These are phyloP conservation scores for Trypanosoma caninum DNA, from an alignment of 208 protist species.

Conservation along the genomic window DNA sequence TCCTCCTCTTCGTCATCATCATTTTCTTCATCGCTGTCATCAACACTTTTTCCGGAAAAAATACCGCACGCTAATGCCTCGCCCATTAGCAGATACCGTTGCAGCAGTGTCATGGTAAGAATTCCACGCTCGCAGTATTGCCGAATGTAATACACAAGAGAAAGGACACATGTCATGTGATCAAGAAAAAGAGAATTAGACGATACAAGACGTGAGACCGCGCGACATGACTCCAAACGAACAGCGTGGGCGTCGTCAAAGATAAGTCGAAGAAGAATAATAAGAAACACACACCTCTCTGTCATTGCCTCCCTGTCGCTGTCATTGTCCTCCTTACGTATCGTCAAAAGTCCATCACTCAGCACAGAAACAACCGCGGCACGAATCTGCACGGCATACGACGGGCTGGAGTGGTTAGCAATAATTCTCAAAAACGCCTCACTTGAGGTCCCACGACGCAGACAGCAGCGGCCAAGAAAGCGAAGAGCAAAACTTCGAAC, in stretches of 20 bases:
- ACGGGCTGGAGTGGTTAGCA: constrained; percentile 42
- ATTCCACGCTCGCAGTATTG: background rate
- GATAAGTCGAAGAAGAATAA: constrained; percentile 63
- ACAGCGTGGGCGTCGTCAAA: constrained; percentile 73
- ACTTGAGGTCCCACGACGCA: constrained; percentile 10
- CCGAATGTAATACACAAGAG: constrained; percentile 29
- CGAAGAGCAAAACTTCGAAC: constrained; percentile 43
- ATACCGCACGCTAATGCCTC: background rate
- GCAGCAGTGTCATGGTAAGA: background rate
- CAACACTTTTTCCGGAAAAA: background rate
- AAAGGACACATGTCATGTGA: constrained; percentile 59
- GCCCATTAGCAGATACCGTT: constrained; percentile 11
- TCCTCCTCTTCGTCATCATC: constrained; percentile 34
- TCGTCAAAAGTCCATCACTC: constrained; percentile 9
- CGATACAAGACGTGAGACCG: constrained; percentile 14
- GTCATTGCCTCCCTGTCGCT: background rate
- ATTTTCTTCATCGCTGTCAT: constrained; percentile 2
- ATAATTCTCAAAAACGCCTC: constrained; percentile 30
- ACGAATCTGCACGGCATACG: constrained; percentile 50
- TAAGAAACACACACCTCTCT: constrained; percentile 26
- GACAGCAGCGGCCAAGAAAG: constrained; percentile 25
- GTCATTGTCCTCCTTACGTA: background rate
- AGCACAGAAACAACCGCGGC: constrained; percentile 52
- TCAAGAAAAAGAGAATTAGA: constrained; percentile 19
- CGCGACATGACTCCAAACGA: constrained; percentile 44